phyloP scores from a whole-genome alignment of 495 filamentous ascomycete species.

The Letharia columbiana region DNA sequence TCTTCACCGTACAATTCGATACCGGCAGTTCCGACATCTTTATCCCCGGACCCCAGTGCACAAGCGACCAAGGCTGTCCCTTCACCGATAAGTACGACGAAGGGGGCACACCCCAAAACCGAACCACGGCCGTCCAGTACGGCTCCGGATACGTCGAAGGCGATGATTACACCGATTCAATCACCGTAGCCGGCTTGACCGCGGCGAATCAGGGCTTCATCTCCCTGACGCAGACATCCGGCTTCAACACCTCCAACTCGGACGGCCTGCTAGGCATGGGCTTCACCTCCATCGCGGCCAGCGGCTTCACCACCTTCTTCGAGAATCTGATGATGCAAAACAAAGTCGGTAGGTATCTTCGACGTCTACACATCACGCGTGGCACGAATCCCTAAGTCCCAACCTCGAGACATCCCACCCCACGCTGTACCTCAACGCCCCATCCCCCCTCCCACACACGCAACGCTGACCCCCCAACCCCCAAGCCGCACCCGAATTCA shows the following conservation, averaged over 20 bases:
- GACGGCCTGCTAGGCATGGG: conserved; percentile 1
- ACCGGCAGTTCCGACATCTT: conserved; percentile 1
- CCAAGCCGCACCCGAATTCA: not conserved
- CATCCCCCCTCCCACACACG: not conserved
- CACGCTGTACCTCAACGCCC: not conserved
- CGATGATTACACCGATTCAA: not conserved
- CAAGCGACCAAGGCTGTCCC: not conserved
- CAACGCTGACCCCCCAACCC: not conserved
- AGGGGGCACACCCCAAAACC: not conserved
- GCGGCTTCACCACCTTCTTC: conserved; percentile 1
- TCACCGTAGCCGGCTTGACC: not conserved
- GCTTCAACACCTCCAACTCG: conserved; percentile 1
- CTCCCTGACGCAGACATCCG: not conserved
- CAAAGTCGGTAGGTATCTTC: not conserved
- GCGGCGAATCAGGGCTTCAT: not conserved
- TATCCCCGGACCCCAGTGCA: not conserved
- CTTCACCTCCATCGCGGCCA: not conserved
- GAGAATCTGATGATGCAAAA: not conserved
- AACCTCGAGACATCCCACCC: no score
- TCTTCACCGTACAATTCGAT: conserved; percentile 2
- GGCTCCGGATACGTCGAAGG: not conserved
- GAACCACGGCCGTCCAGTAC: not conserved
- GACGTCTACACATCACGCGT: not conserved
- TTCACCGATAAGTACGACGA: not conserved
- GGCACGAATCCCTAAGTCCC: no score